Percentiles rank a stretch among this genome's conserved stretches.
These are phyloP conservation scores for Mycena latifolia DNA, from an alignment of 768 basidiomycete species.

Conservation along the genomic window DNA sequence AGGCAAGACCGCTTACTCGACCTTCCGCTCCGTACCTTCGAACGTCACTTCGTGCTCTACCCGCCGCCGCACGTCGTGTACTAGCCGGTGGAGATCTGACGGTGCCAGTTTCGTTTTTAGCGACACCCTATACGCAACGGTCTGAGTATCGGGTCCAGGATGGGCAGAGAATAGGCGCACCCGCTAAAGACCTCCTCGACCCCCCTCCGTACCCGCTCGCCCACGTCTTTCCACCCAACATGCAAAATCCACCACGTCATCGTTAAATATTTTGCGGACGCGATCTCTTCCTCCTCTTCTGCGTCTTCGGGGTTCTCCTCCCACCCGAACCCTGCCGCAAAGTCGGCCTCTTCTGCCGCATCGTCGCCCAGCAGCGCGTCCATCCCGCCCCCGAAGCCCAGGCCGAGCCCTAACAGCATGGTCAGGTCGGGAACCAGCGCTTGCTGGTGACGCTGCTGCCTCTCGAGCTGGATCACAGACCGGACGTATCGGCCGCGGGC, in stretches of 20 bases:
- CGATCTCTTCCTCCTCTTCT: slow-evolving; percentile 72
- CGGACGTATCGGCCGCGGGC: slow-evolving; percentile 85
- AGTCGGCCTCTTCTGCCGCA: slow-evolving; percentile 38
- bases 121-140: slow-evolving; percentile 69
- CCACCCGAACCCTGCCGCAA: slow-evolving; percentile 31
- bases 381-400: slow-evolving; percentile 43
- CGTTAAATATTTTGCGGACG: slow-evolving; percentile 74
- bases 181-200: slow-evolving; percentile 89
- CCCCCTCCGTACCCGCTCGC: slow-evolving; percentile 75
- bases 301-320: slow-evolving; percentile 48
- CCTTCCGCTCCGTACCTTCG: slow-evolving; percentile 68
- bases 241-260: slow-evolving; percentile 95
- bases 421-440: slow-evolving; percentile 56
- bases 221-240: slow-evolving; percentile 91
- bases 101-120: slow-evolving; percentile 81
- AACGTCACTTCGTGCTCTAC: slow-evolving; percentile 81
- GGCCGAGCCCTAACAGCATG: slow-evolving; percentile 47
- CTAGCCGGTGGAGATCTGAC: slow-evolving; percentile 74
- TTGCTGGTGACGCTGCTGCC: slow-evolving; percentile 67
- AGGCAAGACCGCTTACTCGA: slow-evolving; percentile 56
- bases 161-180: slow-evolving; percentile 62
- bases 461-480: slow-evolving; percentile 71
- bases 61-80: slow-evolving; percentile 79
- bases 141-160: slow-evolving; percentile 11
- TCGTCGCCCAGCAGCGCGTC: slow-evolving; percentile 42